A percentile compares a stretch with the other conserved stretches of the same genome.
Evolutionary conservation across 2,329 filamentous ascomycete species (phyloP).

Genomic region (Aspergillus persii): DNA sequence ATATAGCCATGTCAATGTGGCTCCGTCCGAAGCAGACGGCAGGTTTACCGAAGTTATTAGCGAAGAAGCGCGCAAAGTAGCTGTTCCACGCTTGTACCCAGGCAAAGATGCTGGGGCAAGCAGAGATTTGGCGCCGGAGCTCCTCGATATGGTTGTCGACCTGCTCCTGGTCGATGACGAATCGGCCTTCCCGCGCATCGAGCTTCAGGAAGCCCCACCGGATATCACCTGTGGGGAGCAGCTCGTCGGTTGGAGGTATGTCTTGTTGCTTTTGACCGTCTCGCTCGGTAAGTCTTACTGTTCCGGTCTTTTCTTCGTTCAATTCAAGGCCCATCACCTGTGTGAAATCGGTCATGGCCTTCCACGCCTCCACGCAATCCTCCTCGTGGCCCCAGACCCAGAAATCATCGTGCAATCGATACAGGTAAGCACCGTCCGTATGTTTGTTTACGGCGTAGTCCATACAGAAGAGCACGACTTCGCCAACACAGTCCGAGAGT

Average conservation of each 20-base stretch:
- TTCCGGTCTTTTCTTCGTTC: slow-evolving; percentile 59
- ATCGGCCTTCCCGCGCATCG: slow-evolving; percentile 52
- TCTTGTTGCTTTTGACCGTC: slow-evolving; percentile 6
- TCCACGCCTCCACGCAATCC: slow-evolving; percentile 58
- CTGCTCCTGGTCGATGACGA: slow-evolving; percentile 58
- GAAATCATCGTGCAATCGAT: slow-evolving; percentile 63
- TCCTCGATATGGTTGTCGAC: slow-evolving; percentile 61
- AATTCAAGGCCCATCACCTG: slow-evolving; percentile 56
- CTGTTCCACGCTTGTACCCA: slow-evolving; percentile 62
- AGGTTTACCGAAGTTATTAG: slow-evolving; percentile 57
- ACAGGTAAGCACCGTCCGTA: slow-evolving; percentile 55
- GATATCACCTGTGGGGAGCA: slow-evolving; percentile 54
- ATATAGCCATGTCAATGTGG: slow-evolving; percentile 57
- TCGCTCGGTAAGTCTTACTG: slow-evolving; percentile 40
- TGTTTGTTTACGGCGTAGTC: slow-evolving; percentile 63
- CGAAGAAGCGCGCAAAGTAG: slow-evolving; percentile 57
- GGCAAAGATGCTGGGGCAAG: slow-evolving; percentile 55
- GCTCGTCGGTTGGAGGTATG: neutral
- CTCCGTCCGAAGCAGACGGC: slow-evolving; percentile 54
- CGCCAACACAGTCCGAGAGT: slow-evolving; percentile 60
- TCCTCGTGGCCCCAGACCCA: slow-evolving; percentile 64
- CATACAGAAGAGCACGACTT: slow-evolving; percentile 62
- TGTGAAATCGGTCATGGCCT: slow-evolving; percentile 55
- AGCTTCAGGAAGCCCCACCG: slow-evolving; percentile 61
- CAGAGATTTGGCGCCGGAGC: slow-evolving; percentile 56